Evolutionary conservation across 176 grass and related monocot species (phyloP).

Genomic region (Carex scoparia): DNA sequence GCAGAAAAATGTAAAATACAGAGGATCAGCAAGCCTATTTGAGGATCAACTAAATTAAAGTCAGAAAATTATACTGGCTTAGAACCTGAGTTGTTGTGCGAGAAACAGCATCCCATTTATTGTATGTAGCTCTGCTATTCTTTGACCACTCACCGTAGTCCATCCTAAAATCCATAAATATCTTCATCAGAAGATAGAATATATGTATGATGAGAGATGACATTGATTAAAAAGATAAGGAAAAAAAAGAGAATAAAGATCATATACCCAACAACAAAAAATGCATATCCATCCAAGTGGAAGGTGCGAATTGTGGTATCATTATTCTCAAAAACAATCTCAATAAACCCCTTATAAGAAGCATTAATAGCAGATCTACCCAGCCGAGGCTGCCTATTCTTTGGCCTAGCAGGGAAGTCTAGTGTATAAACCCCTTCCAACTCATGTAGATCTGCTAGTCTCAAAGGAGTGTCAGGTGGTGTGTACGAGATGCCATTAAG

Average conservation of each 20-base stretch:
- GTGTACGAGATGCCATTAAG: slow-evolving; percentile 69
- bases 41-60: not conserved
- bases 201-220: not conserved
- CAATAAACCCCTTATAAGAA: slow-evolving; percentile 89
- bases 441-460: slow-evolving; percentile 62
- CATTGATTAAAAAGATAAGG: not conserved
- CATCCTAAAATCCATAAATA: slow-evolving; percentile 50
- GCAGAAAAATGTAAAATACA: not conserved
- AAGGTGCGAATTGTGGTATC: slow-evolving; percentile 75
- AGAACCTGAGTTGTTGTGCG: slow-evolving; percentile 76
- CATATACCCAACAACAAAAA: slow-evolving; percentile 90
- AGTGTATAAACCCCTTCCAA: slow-evolving; percentile 50
- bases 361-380: slow-evolving; percentile 57
- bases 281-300: slow-evolving; percentile 90
- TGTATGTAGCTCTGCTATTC: slow-evolving; percentile 47
- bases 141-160: slow-evolving; percentile 79
- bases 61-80: not conserved
- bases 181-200: not conserved
- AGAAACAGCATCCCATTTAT: slow-evolving; percentile 73
- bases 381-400: slow-evolving; percentile 31
- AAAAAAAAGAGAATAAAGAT: not conserved
- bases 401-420: slow-evolving; percentile 65
- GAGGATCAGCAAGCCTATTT: not conserved
- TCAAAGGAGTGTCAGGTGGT: slow-evolving; percentile 70
- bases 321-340: slow-evolving; percentile 90